Conservation (phyloP, 768 basidiomycete species). For the Lanmaoa rubissima region DNA sequence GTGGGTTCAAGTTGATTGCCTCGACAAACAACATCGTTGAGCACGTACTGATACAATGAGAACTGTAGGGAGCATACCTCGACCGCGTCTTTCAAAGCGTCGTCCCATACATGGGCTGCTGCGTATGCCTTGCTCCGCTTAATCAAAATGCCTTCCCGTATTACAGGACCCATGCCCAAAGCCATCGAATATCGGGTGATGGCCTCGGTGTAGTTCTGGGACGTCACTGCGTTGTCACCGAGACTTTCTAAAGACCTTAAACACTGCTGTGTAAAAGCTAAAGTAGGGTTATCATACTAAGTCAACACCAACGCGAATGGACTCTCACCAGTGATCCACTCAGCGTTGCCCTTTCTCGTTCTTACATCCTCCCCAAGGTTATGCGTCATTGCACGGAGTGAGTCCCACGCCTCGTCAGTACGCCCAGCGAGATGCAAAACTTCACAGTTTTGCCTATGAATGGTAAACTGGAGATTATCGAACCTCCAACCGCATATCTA, state of each 20-base stretch:
- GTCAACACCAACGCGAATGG: neutral
- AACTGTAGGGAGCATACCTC: neutral
- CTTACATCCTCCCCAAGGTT: neutral
- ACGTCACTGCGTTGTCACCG: neutral
- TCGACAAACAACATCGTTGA: neutral
- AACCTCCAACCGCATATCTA: constrained; percentile 14
- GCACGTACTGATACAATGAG: neutral
- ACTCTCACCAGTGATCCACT: constrained; percentile 5
- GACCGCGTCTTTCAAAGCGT: neutral
- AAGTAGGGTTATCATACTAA: neutral
- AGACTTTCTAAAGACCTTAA: neutral
- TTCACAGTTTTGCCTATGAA: constrained; percentile 1
- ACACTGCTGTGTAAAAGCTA: constrained; percentile 3
- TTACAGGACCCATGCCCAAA: neutral
- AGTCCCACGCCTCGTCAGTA: neutral
- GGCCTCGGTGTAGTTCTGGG: constrained; percentile 1
- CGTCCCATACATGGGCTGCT: neutral
- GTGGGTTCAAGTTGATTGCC: neutral
- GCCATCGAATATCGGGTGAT: neutral
- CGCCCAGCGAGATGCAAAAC: neutral
- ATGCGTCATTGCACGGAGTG: neutral
- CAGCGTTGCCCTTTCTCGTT: neutral
- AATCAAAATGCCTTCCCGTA: neutral
- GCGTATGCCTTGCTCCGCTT: constrained; percentile 6
- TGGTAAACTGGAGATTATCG: constrained; percentile 3